Base-by-base conservation (phyloP, 352 stramenopile species). In the Stephanocyclus meneghinianus region DNA sequence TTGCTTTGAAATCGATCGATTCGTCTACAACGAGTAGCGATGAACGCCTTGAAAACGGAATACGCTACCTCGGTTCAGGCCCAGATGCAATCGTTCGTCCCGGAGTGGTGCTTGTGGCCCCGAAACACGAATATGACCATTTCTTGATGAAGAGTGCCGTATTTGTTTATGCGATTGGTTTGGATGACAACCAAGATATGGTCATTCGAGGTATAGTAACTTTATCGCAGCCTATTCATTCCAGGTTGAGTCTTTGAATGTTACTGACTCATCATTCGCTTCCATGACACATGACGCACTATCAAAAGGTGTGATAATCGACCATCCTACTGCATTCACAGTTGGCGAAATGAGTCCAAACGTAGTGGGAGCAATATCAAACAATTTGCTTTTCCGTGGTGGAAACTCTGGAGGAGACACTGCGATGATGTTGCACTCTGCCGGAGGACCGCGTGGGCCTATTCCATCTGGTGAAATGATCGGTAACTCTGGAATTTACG, bases 241-340 rank as follows among this genome's bases (percentile, higher is more conserved):
- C 21, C 21, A 26, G 10, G 13, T 21, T 55, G 3, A 21, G 13
- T 21, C 10, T 21, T 6, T 7, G 13, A 26, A 21, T 55, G 47
- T n/a, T n/a, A 15, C 13, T 26, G 5, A 26, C 18, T 11, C 30
- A n/a, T 16, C 44, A 5, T 21, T 63, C 30, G 4, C 21, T 45
- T 42, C 15, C 3, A 35, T 13, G 15, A 32, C 26, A 15, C 11
- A 32, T 60, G 2, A 60, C 21, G 30, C 30, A 29, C 16, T 35
- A 15, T 26, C 2, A 37, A 65, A 44, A 72, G 86, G 88, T 72
- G 84, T 88, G 1, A 87, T 91, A 71, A 55, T 93, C 40, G 88
- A 93, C 77, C 80, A 93, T 76, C 85, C 86, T 10, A 93, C 88
- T 18, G 78, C 88, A 48, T 93, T 93, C 78, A 90, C 80, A 10